Evolutionary conservation across 192 early-diverging fungal species (phyloP).

Genomic region (Dimargaris xerosporica): DNA sequence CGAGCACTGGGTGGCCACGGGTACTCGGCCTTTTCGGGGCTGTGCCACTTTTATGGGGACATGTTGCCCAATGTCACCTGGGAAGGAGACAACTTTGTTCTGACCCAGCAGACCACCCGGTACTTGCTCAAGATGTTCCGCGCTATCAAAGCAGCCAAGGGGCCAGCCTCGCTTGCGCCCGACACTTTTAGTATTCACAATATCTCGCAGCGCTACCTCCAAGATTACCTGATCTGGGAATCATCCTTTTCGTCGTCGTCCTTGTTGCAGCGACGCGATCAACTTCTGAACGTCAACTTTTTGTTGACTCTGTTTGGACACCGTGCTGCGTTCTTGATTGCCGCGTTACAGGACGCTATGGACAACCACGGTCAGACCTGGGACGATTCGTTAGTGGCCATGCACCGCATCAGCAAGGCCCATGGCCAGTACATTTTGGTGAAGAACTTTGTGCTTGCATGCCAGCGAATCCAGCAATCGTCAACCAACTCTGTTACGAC

Average conservation of each 20-base stretch:
- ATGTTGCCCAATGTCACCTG: constrained; percentile 59
- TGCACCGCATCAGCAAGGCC: constrained; percentile 53
- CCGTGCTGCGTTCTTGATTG: constrained; percentile 50
- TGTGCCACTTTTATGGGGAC: constrained; percentile 49
- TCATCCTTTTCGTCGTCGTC: background rate
- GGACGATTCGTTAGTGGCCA: constrained; percentile 63
- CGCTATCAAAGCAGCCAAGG: constrained; percentile 28
- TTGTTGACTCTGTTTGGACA: constrained; percentile 59
- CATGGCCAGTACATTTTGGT: constrained; percentile 66
- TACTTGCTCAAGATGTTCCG: constrained; percentile 59
- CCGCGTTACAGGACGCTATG: constrained; percentile 43
- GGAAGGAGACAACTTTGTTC: constrained; percentile 75
- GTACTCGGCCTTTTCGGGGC: constrained; percentile 56
- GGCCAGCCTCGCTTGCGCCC: constrained; percentile 5
- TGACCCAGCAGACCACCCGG: constrained; percentile 73
- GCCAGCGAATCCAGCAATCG: constrained; percentile 27
- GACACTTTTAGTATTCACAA: constrained; percentile 6
- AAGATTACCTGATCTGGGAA: constrained; percentile 16
- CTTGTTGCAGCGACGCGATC: constrained; percentile 14
- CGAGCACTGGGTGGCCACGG: constrained; percentile 67
- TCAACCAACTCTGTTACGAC: constrained; percentile 18
- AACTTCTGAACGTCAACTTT: constrained; percentile 39
- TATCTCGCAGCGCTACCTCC: no score
- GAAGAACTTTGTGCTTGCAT: constrained; percentile 49
- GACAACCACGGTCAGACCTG: constrained; percentile 43